A percentile compares a stretch with the other conserved stretches of the same genome.
phyloP scores from a whole-genome alignment of 1,284 basidiomycete species.

The Anthracocystis walkeri region DNA sequence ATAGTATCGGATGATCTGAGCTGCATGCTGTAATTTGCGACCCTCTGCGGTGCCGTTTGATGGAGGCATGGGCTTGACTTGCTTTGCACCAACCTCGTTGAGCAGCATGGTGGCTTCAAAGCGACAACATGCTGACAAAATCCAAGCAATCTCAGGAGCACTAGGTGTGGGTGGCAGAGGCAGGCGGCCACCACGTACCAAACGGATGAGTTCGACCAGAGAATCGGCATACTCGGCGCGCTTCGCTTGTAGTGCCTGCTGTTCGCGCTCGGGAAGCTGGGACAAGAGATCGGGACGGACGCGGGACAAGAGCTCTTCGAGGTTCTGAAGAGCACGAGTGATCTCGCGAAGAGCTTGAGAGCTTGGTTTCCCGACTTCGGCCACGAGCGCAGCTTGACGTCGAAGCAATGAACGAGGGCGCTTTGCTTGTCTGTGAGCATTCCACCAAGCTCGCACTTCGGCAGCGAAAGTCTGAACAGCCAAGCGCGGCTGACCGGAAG shows the following conservation, averaged over 20 bases:
- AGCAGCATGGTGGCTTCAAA: constrained; percentile 31
- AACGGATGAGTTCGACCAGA: constrained; percentile 32
- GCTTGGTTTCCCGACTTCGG: constrained; percentile 31
- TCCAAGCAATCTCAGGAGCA: constrained; percentile 40
- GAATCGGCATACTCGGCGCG: constrained; percentile 33
- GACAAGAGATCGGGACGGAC: constrained; percentile 23
- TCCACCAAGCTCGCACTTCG: constrained; percentile 45
- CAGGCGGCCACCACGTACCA: constrained; percentile 22
- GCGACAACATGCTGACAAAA: constrained; percentile 43
- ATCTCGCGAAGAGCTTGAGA: constrained; percentile 32
- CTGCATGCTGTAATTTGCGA: constrained; percentile 16
- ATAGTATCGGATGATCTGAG: constrained; percentile 28
- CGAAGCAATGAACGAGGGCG: constrained; percentile 15
- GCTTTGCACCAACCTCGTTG: not conserved
- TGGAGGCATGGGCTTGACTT: not conserved
- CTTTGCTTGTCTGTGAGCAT: constrained; percentile 21
- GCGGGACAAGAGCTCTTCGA: constrained; percentile 21
- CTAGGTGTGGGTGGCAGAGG: constrained; percentile 25
- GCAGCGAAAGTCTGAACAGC: constrained; percentile 28
- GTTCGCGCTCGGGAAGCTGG: constrained; percentile 14
- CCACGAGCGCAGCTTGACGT: constrained; percentile 27
- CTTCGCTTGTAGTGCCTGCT: constrained; percentile 19
- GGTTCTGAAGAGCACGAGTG: constrained; percentile 20
- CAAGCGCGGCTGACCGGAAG: constrained; percentile 13
- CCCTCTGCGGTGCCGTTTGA: constrained; percentile 6